Percentiles rank a stretch among this genome's conserved stretches.
Conservation (phyloP, 1,284 basidiomycete species). For the Cerrena zonata region DNA sequence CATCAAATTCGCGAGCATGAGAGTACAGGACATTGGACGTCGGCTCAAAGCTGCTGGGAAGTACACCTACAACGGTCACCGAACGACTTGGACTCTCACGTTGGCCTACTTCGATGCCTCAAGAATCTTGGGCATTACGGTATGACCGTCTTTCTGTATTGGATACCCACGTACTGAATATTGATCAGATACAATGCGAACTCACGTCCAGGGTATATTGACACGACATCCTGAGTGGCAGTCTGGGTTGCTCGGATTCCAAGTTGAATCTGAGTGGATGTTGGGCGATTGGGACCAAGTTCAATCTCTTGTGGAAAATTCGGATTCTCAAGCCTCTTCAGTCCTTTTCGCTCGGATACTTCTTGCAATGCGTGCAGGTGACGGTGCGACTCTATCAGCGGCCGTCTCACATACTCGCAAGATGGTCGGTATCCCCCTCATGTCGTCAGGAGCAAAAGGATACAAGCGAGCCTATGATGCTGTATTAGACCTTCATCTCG, state of each 20-base stretch:
- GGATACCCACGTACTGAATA: slow-evolving; percentile 3
- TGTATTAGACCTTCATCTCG: slow-evolving; percentile 79
- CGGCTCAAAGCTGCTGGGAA: slow-evolving; percentile 99
- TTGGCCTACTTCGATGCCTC: slow-evolving; percentile 87
- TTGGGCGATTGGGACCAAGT: slow-evolving; percentile 90
- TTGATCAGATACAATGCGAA: slow-evolving; percentile 81
- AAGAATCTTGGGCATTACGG: slow-evolving; percentile 96
- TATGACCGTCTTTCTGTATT: slow-evolving; percentile 31
- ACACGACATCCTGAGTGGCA: slow-evolving; percentile 85
- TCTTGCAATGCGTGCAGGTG: slow-evolving; percentile 67
- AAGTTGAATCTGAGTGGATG: slow-evolving; percentile 93
- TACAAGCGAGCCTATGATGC: slow-evolving; percentile 88
- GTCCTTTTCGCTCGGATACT: slow-evolving; percentile 80
- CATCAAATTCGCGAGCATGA: slow-evolving; percentile 99
- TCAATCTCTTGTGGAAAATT: slow-evolving; percentile 48
- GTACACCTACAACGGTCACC: slow-evolving; percentile 89
- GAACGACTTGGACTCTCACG: slow-evolving; percentile 82
- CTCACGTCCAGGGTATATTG: slow-evolving; percentile 90
- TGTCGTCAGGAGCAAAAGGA: slow-evolving; percentile 71
- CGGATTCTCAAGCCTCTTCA: slow-evolving; percentile 50
- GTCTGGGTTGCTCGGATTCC: slow-evolving; percentile 71
- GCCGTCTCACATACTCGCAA: slow-evolving; percentile 67
- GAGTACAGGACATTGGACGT: slow-evolving; percentile 94
- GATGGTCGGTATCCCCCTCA: slow-evolving; percentile 76
- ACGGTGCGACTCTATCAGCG: slow-evolving; percentile 39